Evolutionary conservation across 257 asterid genomes (phyloP), one percentile per base, ranked within the genome.

Genomic region (Eustoma russellianum): DNA sequence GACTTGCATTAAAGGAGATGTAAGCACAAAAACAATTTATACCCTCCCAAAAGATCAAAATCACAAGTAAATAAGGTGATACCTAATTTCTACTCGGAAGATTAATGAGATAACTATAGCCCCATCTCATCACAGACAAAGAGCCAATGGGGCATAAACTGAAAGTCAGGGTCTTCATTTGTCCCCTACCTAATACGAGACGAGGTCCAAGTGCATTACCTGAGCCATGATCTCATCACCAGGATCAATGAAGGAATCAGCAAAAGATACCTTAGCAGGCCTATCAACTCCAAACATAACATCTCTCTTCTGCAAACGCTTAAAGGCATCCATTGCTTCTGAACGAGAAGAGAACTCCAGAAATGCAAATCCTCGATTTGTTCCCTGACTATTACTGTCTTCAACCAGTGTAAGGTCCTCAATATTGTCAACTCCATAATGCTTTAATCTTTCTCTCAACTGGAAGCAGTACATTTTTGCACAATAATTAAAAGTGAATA

Each of bases 201-300:
- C 55, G 14, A 50, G 44, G 64, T 68, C 68, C 57, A 63, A 65
- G 63, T 38, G 43, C 41, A 61, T 65, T 85, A 92, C 99, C 97
- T 92, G 94, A 66, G 99, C 97, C 99, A 92, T 92, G 66, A 92
- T 88, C 71, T 92, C 95, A 71, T 88, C 97, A 65, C 97, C 97
- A 35, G 99, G 99, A 69, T 92, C 99, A 57, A 85, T 77, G 72
- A 88, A 85, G 59, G 99, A 88, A 72, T 92, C 99, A 28, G 99
- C 99, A 74, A 92, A 88, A 49, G 99, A 85, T 70, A 92, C 93
- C 79, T 92, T 92, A 46, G 95, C 98, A 33, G 93, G 95, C 77
- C 94, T 79, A 69, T 87, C 96, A 52, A 81, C 78, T 73, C 98
- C 99, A 81, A 92, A 88, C 53, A 63, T 15, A 58, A 92, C 73